These are phyloP conservation scores for Ogataea neopini DNA, from an alignment of 805 yeast species.

Conservation along the genomic window DNA sequence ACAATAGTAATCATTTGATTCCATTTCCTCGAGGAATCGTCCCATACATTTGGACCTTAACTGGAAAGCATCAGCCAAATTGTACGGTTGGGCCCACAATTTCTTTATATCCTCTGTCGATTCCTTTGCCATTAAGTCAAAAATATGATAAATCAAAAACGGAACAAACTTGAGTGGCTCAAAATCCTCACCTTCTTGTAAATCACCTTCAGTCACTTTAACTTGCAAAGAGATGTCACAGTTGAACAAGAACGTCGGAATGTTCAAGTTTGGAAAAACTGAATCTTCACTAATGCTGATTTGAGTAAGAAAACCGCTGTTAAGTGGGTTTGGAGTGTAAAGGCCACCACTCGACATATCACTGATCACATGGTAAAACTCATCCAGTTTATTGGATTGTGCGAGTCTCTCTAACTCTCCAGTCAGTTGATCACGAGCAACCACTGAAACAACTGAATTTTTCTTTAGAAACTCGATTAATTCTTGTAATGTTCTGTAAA, in stretches of 20 bases:
- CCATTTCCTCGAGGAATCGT: not conserved
- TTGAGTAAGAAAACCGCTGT: slow-evolving; percentile 14
- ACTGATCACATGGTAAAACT: slow-evolving; percentile 8
- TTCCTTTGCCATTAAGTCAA: slow-evolving; percentile 8
- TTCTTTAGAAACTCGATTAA: slow-evolving; percentile 8
- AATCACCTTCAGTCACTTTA: not conserved
- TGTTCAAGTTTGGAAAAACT: slow-evolving; percentile 11
- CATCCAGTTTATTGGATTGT: slow-evolving; percentile 12
- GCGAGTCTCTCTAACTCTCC: slow-evolving; percentile 1
- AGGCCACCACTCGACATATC: slow-evolving; percentile 17
- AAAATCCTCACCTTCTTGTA: slow-evolving; percentile 1
- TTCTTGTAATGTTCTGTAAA: slow-evolving; percentile 9
- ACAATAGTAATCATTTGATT: not conserved
- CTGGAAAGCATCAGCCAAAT: slow-evolving; percentile 13
- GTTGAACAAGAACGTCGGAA: slow-evolving; percentile 8
- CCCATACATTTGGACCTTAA: slow-evolving; percentile 10
- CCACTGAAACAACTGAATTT: not conserved
- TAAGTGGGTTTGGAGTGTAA: slow-evolving; percentile 14
- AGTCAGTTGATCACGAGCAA: not conserved
- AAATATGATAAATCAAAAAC: slow-evolving; percentile 46
- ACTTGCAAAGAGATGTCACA: slow-evolving; percentile 36
- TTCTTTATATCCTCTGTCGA: slow-evolving; percentile 1
- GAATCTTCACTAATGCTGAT: slow-evolving; percentile 10
- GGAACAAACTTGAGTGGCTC: slow-evolving; percentile 37
- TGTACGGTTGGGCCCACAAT: slow-evolving; percentile 17